These are phyloP conservation scores for Parascedosporium putredinis DNA, from an alignment of 2,329 filamentous ascomycete species.

Conservation along the genomic window DNA sequence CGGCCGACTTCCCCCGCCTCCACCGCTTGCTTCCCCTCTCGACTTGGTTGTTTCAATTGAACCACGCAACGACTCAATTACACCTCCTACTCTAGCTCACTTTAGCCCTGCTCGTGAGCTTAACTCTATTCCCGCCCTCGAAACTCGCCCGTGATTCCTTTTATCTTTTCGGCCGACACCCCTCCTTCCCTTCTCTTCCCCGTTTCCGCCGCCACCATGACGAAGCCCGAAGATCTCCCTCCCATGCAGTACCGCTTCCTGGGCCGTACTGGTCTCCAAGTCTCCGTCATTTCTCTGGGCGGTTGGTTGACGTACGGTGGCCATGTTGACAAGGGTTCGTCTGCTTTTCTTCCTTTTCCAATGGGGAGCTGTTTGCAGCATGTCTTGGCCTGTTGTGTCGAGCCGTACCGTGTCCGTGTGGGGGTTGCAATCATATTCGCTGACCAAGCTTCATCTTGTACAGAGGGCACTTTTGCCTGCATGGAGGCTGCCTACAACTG, in stretches of 20 bases:
- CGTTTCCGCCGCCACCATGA: too few species aligned
- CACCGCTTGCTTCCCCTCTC: neutral
- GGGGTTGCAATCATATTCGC: neutral
- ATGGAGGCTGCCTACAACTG: conserved; percentile 52
- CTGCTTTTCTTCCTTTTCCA: too few species aligned
- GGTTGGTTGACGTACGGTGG: conserved; percentile 68
- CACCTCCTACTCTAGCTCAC: too few species aligned
- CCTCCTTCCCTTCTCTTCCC: too few species aligned
- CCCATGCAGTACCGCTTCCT: conserved; percentile 63
- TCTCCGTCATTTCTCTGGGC: conserved; percentile 62
- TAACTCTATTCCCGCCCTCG: too few species aligned
- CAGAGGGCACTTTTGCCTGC: conserved; percentile 40
- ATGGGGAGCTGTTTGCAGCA: neutral
- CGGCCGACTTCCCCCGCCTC: too few species aligned
- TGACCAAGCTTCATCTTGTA: neutral
- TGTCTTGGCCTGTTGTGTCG: neutral
- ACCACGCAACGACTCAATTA: too few species aligned
- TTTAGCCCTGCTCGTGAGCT: too few species aligned
- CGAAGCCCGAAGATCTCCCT: conserved; percentile 31
- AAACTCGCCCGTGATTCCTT: too few species aligned
- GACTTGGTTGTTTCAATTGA: neutral
- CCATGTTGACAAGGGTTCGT: conserved; percentile 54
- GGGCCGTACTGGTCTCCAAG: conserved; percentile 61
- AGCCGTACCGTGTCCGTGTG: too few species aligned
- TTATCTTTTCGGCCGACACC: too few species aligned